Evolutionary conservation across 129 eudicot genomes (phyloP).

Genomic region (Artemisia tridentata): DNA sequence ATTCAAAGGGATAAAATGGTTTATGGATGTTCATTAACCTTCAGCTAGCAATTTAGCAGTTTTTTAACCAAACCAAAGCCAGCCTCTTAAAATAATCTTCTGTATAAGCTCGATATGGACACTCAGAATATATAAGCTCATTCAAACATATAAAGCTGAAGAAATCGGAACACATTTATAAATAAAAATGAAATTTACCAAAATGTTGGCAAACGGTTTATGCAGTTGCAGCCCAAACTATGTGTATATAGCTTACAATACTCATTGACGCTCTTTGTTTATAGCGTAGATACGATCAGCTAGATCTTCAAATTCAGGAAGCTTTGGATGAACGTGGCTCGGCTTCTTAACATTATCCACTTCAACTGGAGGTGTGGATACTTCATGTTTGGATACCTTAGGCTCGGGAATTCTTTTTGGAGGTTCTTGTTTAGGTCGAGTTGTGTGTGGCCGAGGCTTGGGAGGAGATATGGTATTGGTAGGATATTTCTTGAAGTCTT

Average conservation of each 20-base stretch:
- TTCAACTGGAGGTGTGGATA: slow-evolving; percentile 29
- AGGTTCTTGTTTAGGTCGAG: slow-evolving; percentile 18
- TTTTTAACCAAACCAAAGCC: too few relatives aligned
- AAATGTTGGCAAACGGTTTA: neutral
- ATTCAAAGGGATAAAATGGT: too few relatives aligned
- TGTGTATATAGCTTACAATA: neutral
- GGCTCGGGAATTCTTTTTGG: slow-evolving; percentile 15
- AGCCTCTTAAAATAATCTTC: too few relatives aligned
- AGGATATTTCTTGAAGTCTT: neutral
- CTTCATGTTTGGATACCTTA: slow-evolving; percentile 23
- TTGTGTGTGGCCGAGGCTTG: slow-evolving; percentile 11
- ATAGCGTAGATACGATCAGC: slow-evolving; percentile 59
- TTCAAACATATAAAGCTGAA: neutral
- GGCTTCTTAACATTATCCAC: slow-evolving; percentile 47
- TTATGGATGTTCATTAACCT: too few relatives aligned
- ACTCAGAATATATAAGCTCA: too few relatives aligned
- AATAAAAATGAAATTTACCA: slow-evolving; percentile 3
- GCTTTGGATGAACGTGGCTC: slow-evolving; percentile 93
- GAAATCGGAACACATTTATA: neutral
- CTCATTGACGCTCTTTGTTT: slow-evolving; percentile 41
- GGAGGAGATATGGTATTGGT: slow-evolving; percentile 17
- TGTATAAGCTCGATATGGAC: too few relatives aligned
- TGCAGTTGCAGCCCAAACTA: neutral
- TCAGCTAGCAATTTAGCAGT: too few relatives aligned
- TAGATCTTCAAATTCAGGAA: slow-evolving; percentile 70